phyloP scores from a whole-genome alignment of 495 filamentous ascomycete species.

The Parathielavia hyrcaniae region DNA sequence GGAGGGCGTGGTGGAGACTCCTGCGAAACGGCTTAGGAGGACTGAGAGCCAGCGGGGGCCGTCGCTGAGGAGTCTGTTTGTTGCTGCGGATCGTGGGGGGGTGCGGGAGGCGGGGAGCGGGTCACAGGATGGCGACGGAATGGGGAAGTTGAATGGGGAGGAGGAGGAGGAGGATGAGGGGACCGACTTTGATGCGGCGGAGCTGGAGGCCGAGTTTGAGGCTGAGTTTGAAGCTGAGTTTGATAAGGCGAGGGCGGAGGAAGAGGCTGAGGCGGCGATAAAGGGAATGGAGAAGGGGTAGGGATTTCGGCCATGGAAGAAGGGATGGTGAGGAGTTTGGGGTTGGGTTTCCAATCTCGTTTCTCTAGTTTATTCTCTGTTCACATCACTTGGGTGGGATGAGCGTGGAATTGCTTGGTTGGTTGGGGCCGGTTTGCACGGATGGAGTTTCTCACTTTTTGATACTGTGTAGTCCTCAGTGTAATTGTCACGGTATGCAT shows the following conservation, averaged over 20 bases:
- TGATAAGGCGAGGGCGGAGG: constrained; percentile 8
- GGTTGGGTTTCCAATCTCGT: too few relatives aligned
- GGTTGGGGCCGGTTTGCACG: background rate
- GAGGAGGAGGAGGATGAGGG: constrained; percentile 24
- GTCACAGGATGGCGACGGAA: constrained; percentile 45
- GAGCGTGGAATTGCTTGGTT: background rate
- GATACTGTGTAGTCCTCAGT: constrained; percentile 3
- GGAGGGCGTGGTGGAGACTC: constrained; percentile 2
- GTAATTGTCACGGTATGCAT: background rate
- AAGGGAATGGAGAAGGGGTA: background rate
- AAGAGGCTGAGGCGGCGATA: background rate
- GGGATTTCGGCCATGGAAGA: too few relatives aligned
- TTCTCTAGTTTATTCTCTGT: background rate
- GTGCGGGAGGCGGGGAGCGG: constrained; percentile 6
- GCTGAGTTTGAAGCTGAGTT: constrained; percentile 54
- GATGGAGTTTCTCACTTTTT: background rate
- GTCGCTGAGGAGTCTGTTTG: constrained; percentile 27
- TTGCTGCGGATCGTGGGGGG: constrained; percentile 17
- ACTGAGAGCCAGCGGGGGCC: constrained; percentile 19
- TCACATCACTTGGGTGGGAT: background rate
- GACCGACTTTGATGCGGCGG: constrained; percentile 53
- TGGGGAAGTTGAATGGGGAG: constrained; percentile 14
- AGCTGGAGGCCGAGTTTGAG: constrained; percentile 60
- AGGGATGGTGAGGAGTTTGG: background rate
- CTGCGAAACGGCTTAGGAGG: constrained; percentile 26